Percentiles rank a stretch among this genome's conserved stretches.
These are phyloP conservation scores for Suhomyces atakaporum DNA, from an alignment of 1,139 yeast genomes.

Conservation along the genomic window DNA sequence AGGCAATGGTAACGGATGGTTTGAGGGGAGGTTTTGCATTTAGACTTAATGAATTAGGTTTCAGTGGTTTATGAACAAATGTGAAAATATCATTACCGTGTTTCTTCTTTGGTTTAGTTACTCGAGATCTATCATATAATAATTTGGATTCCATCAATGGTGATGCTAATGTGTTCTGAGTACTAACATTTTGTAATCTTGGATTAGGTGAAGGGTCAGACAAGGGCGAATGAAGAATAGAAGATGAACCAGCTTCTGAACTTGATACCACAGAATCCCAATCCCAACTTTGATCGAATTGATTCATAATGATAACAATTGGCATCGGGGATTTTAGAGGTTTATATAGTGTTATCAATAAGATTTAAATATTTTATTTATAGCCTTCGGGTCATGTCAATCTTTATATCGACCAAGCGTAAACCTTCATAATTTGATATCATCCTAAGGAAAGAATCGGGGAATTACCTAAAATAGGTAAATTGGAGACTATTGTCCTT, in stretches of 20 bases:
- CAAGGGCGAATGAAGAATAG: not conserved
- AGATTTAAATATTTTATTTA: not conserved
- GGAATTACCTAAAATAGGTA: constrained; percentile 6
- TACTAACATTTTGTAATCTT: constrained; percentile 10
- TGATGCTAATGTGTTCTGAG: constrained; percentile 19
- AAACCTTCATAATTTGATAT: constrained; percentile 1
- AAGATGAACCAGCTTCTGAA: not conserved
- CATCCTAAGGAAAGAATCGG: constrained; percentile 2
- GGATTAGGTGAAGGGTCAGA: constrained; percentile 6
- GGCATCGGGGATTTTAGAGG: not conserved
- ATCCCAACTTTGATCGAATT: constrained; percentile 1
- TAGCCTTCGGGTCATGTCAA: constrained; percentile 5
- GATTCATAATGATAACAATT: not conserved
- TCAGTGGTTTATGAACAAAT: constrained; percentile 5
- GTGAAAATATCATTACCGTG: constrained; percentile 13
- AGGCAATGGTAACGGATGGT: constrained; percentile 30
- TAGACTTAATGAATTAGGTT: constrained; percentile 1
- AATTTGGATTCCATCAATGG: constrained; percentile 20
- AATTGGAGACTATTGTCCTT: constrained; percentile 5
- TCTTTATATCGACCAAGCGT: constrained; percentile 5
- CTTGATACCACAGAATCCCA: not conserved
- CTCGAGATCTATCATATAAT: constrained; percentile 3
- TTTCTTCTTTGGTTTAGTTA: constrained; percentile 1
- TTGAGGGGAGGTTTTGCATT: constrained; percentile 18
- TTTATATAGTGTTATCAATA: not conserved